Evolutionary conservation across 140 eudicot genomes (phyloP).

Genomic region (Flaveria floridana): DNA sequence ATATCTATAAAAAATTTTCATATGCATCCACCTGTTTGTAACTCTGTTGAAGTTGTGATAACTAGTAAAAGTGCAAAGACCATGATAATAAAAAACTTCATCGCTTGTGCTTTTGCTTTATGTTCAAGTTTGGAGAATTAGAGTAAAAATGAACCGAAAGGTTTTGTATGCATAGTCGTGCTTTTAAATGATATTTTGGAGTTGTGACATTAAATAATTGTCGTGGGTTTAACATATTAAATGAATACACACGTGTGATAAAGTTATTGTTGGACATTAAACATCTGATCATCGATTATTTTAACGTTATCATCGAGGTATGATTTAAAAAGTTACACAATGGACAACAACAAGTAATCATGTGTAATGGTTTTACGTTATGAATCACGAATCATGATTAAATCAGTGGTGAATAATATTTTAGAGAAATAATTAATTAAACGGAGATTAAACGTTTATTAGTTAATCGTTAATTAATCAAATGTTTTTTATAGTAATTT

Average conservation of each 20-base stretch:
- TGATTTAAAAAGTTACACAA: too few species aligned
- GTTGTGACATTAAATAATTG: background rate
- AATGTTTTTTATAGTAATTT: too few species aligned
- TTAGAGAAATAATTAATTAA: too few species aligned
- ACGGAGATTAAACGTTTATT: too few species aligned
- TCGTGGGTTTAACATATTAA: background rate
- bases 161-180: background rate
- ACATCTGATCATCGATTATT: too few species aligned
- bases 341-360: too few species aligned
- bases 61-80: background rate
- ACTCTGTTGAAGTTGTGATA: background rate
- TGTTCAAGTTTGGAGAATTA: background rate
- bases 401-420: too few species aligned
- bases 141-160: background rate
- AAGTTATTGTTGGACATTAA: too few species aligned
- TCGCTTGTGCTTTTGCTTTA: background rate
- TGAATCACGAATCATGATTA: too few species aligned
- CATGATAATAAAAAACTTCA: constrained; percentile 3
- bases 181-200: background rate
- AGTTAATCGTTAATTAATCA: too few species aligned
- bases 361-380: too few species aligned
- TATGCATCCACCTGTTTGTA: background rate
- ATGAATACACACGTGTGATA: background rate
- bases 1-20: background rate
- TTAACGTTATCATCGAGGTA: too few species aligned